Conservation (phyloP, 352 stramenopile species). For the Globisporangium viniferum region DNA sequence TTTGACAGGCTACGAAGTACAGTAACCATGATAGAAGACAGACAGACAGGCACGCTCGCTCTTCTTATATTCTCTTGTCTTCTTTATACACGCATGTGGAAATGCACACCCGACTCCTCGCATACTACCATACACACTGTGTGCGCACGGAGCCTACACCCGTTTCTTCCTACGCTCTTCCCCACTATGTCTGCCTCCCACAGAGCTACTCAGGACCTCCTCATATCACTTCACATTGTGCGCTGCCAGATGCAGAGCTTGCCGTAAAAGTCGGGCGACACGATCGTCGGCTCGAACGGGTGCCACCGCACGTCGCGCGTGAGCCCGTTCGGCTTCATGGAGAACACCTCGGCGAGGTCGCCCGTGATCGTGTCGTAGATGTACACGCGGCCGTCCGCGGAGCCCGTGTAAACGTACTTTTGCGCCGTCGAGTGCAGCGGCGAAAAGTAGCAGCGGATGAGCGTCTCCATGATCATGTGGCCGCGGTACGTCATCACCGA, state of each 20-base stretch:
- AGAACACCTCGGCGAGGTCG: slow-evolving; percentile 73
- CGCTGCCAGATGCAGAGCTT: slow-evolving; percentile 84
- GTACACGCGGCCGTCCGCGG: slow-evolving; percentile 79
- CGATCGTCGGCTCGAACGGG: slow-evolving; percentile 75
- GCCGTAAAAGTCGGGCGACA: slow-evolving; percentile 84
- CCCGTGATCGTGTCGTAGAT: slow-evolving; percentile 77
- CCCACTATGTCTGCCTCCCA: not conserved
- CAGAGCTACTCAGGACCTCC: not conserved
- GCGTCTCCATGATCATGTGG: slow-evolving; percentile 76
- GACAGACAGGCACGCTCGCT: not conserved
- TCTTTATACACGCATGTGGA: not conserved
- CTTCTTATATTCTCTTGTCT: not conserved
- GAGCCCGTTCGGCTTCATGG: slow-evolving; percentile 73
- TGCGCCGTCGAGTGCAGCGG: slow-evolving; percentile 83
- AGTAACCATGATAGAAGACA: not conserved
- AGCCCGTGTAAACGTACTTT: slow-evolving; percentile 86
- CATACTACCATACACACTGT: not conserved
- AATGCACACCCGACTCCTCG: not conserved
- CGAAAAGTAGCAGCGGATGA: slow-evolving; percentile 85
- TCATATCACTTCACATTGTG: slow-evolving; percentile 5
- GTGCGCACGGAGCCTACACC: not conserved
- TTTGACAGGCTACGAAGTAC: not conserved
- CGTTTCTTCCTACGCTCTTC: not conserved
- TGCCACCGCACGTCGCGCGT: slow-evolving; percentile 85
- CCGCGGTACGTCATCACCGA: slow-evolving; percentile 86